Evolutionary conservation across 148 eudicot genomes (phyloP), one percentile per base, ranked within the genome.

Genomic region (Cornus kousa): DNA sequence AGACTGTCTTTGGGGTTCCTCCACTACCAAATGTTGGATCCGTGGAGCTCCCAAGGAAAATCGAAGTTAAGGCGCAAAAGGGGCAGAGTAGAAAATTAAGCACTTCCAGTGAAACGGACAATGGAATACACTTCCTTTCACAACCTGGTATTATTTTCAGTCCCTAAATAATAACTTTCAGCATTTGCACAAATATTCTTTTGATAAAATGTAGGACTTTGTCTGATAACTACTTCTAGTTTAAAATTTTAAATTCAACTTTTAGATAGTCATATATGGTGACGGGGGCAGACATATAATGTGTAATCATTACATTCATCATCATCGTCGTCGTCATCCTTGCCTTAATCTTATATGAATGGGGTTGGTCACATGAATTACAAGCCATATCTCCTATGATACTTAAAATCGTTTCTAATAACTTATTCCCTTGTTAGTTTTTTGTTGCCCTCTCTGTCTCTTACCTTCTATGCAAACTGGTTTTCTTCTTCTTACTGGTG

Each of bases 1-100:
- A 70, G 43, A 66, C 80, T 48, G 87, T 85, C n/a, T 32, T 82
- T 77, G 90, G 95, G 78, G 74, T 88, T 82, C 95, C 91, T 81
- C 80, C 71, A 75, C 79, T 91, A 67, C 89, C 90, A 23, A 74
- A 79, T 76, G 80, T 82, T 68, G 55, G 73, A 24, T 70, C 74
- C 43, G 22, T 71, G 70, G 73, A 79, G 60, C 20, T 60, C 78
- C 76, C 74, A 12, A 77, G 23, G 53, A 82, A 76, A 55, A 43
- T 48, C 77, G 87, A 83, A 81, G 20, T 76, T 75, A 82, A 76
- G 78, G 78, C 28, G 48, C 76, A 70, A 67, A 85, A 78, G 73
- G 77, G 65, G 46, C 84, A 39, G 77, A 65, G 73, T 57, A 78
- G 73, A 68, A 85, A 35, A 70, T 68, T 77, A 67, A 85, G 81